phyloP scores from a whole-genome alignment of 257 asterid genomes.

The Nicotiana paniculata region DNA sequence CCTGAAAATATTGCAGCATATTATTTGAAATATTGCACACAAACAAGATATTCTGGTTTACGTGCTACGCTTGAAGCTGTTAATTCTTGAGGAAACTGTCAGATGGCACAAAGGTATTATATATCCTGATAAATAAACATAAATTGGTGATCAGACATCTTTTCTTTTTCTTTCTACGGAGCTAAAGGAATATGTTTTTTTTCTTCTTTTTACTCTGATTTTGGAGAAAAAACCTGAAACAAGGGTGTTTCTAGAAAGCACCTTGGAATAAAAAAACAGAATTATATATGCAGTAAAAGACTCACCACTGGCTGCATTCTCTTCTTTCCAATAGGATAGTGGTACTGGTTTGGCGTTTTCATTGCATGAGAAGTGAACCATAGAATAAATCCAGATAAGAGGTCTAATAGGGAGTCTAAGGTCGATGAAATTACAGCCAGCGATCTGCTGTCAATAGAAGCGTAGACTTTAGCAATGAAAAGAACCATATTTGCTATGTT shows the following conservation, averaged over 20 bases:
- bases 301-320: slow-evolving; percentile 97
- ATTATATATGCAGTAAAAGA: not conserved
- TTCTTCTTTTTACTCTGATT: not conserved
- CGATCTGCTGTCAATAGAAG: slow-evolving; percentile 80
- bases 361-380: slow-evolving; percentile 90
- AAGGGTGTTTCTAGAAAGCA: no score
- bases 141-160: no score
- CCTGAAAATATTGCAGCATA: slow-evolving; percentile 37
- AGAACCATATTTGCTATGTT: slow-evolving; percentile 68
- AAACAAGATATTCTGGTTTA: not conserved
- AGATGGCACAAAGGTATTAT: no score
- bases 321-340: slow-evolving; percentile 84
- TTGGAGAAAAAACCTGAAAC: not conserved
- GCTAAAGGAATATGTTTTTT: not conserved
- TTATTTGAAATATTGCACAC: not conserved
- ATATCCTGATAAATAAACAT: no score
- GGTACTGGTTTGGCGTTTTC: slow-evolving; percentile 69
- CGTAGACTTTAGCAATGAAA: slow-evolving; percentile 69
- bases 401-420: slow-evolving; percentile 80
- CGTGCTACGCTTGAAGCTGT: not conserved
- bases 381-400: slow-evolving; percentile 76
- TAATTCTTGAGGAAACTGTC: not conserved
- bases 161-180: not conserved
- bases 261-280: not conserved
- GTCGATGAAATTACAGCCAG: slow-evolving; percentile 93